These are phyloP conservation scores for Trebouxia sp. DNA, from an alignment of 139 green algal species.

Conservation along the genomic window DNA sequence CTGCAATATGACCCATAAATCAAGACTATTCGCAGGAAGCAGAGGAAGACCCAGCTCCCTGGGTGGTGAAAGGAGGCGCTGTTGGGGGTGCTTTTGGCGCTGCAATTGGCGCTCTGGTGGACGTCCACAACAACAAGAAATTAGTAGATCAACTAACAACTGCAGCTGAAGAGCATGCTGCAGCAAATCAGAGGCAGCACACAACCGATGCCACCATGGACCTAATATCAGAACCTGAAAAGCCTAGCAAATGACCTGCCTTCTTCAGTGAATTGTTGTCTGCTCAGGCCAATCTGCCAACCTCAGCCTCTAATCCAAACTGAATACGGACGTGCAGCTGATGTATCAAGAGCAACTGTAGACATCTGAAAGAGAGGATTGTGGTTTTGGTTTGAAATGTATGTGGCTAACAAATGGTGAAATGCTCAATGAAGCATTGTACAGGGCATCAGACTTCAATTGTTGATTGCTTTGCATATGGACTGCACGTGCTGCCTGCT, in stretches of 20 bases:
- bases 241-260: constrained; percentile 8
- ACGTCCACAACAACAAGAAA: constrained; percentile 1
- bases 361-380: too few species aligned
- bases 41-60: not conserved
- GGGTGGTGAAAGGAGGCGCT: not conserved
- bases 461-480: too few species aligned
- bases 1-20: not conserved
- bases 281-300: too few species aligned
- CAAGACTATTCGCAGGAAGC: not conserved
- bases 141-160: not conserved
- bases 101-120: not conserved
- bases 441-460: too few species aligned
- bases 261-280: too few species aligned
- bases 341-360: too few species aligned
- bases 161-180: constrained; percentile 8
- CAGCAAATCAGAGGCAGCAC: not conserved
- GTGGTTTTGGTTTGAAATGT: too few species aligned
- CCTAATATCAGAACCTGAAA: not conserved
- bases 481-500: too few species aligned
- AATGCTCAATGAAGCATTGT: too few species aligned
- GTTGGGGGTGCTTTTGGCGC: not conserved
- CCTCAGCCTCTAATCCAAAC: too few species aligned
- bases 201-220: not conserved
- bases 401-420: too few species aligned
- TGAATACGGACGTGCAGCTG: too few species aligned